A percentile compares a stretch with the other conserved stretches of the same genome.
These are phyloP conservation scores for Calonectria fujianensis DNA, from an alignment of 2,329 filamentous ascomycete genomes.

Conservation along the genomic window DNA sequence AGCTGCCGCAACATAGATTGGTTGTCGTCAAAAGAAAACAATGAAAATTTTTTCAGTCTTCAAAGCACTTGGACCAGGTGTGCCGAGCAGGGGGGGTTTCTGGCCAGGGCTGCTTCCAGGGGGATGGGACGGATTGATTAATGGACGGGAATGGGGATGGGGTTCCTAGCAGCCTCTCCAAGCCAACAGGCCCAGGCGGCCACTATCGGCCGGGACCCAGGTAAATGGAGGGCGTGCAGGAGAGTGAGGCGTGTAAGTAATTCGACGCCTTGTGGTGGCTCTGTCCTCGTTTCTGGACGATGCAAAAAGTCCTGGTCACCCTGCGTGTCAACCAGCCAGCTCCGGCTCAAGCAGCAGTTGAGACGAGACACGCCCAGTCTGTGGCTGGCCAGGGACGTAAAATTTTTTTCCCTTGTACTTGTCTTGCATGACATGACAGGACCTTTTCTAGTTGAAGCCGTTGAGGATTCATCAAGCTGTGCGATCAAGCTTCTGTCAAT, in stretches of 20 bases:
- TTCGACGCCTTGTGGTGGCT: conserved; percentile 28
- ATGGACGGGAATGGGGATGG: conserved; percentile 52
- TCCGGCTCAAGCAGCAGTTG: conserved; percentile 31
- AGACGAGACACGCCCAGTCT: conserved; percentile 32
- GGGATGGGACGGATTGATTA: conserved; percentile 44
- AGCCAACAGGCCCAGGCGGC: conserved; percentile 48
- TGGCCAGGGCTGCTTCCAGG: conserved; percentile 40
- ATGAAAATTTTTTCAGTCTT: conserved; percentile 43
- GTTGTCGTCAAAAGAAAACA: conserved; percentile 39
- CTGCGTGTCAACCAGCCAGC: conserved; percentile 32
- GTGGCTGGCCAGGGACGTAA: conserved; percentile 27
- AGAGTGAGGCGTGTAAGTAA: conserved; percentile 28
- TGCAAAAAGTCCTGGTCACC: conserved; percentile 36
- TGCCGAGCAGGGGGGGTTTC: conserved; percentile 38
- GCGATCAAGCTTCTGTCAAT: conserved; percentile 22
- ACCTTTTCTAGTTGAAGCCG: background rate
- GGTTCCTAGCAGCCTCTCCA: conserved; percentile 40
- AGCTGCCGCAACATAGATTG: conserved; percentile 35
- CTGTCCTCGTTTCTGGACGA: conserved; percentile 21
- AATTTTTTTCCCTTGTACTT: conserved; percentile 7
- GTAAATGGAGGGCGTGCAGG: conserved; percentile 37
- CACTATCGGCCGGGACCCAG: conserved; percentile 44
- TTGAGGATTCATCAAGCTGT: conserved; percentile 23
- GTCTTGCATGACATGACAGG: conserved; percentile 14
- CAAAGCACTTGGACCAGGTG: conserved; percentile 47